Conservation (phyloP, 78 protist species). For the Dictyostelium brefeldianum region DNA sequence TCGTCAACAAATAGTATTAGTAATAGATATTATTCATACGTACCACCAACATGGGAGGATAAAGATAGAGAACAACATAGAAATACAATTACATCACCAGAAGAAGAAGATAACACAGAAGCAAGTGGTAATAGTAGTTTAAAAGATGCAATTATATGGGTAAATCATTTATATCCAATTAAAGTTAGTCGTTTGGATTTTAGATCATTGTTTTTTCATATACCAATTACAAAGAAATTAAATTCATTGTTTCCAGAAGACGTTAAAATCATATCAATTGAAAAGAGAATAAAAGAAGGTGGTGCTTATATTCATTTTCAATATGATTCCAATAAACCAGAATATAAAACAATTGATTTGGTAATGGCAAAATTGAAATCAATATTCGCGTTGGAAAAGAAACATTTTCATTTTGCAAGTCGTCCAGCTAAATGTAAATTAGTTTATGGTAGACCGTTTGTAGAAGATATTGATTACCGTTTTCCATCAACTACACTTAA, state of each 20-base stretch:
- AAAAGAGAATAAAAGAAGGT: slow-evolving; percentile 77
- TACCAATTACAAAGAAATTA: slow-evolving; percentile 53
- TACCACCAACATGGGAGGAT: slow-evolving; percentile 38
- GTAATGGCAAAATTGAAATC: neutral
- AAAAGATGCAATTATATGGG: slow-evolving; percentile 55
- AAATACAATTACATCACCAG: slow-evolving; percentile 8
- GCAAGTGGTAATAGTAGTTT: neutral
- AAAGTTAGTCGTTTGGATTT: slow-evolving; percentile 65
- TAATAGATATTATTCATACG: slow-evolving; percentile 9
- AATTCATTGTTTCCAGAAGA: slow-evolving; percentile 48
- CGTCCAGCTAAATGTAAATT: slow-evolving; percentile 43
- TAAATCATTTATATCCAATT: slow-evolving; percentile 64
- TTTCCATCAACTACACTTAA: slow-evolving; percentile 20
- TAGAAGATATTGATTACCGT: slow-evolving; percentile 52
- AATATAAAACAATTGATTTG: neutral
- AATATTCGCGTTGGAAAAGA: neutral
- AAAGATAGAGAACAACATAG: neutral
- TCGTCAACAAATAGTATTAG: neutral
- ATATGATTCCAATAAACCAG: neutral
- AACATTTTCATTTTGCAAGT: slow-evolving; percentile 58
- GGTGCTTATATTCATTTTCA: slow-evolving; percentile 72
- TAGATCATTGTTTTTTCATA: slow-evolving; percentile 64
- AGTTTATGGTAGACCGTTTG: slow-evolving; percentile 56
- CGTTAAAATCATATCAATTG: slow-evolving; percentile 54
- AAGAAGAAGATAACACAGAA: neutral